Percentiles rank a stretch among this genome's conserved stretches.
Conservation (phyloP, 1,139 yeast genomes). For the Blastobotrys raffinosifermentans region DNA sequence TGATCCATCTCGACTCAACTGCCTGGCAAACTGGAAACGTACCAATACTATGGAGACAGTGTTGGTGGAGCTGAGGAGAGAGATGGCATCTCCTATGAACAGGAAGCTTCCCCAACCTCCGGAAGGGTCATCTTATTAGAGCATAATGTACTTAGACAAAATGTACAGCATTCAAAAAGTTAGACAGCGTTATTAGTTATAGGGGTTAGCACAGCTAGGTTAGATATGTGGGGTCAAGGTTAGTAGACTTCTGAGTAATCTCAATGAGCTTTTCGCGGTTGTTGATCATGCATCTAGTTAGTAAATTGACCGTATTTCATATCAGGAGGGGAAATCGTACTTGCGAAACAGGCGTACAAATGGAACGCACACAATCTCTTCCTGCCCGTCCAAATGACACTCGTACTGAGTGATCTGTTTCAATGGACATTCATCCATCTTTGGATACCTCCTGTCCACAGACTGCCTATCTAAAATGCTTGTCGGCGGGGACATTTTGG, state of each 20-base stretch:
- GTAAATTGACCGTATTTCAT: background rate
- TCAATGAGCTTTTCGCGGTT: conserved; percentile 41
- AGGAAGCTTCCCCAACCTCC: conserved; percentile 85
- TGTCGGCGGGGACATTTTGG: conserved; percentile 25
- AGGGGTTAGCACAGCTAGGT: background rate
- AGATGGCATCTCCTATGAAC: conserved; percentile 79
- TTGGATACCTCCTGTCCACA: conserved; percentile 10
- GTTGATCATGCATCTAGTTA: conserved; percentile 1
- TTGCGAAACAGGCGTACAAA: conserved; percentile 19
- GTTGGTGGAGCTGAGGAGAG: conserved; percentile 72
- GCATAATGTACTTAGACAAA: background rate
- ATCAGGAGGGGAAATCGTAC: conserved; percentile 11
- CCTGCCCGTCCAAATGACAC: conserved; percentile 17
- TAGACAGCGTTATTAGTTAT: background rate
- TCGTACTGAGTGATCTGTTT: conserved; percentile 43
- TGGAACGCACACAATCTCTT: conserved; percentile 22
- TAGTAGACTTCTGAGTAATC: conserved; percentile 38
- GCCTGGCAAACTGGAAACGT: conserved; percentile 80
- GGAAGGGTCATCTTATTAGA: conserved; percentile 71
- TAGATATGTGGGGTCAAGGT: conserved; percentile 15
- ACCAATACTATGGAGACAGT: conserved; percentile 87
- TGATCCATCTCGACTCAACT: conserved; percentile 53
- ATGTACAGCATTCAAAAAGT: background rate
- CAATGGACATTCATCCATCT: conserved; percentile 35
- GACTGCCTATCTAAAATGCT: conserved; percentile 15